Evolutionary conservation across 75 land plant species (phyloP).

Genomic region (Selaginella moellendorffii): DNA sequence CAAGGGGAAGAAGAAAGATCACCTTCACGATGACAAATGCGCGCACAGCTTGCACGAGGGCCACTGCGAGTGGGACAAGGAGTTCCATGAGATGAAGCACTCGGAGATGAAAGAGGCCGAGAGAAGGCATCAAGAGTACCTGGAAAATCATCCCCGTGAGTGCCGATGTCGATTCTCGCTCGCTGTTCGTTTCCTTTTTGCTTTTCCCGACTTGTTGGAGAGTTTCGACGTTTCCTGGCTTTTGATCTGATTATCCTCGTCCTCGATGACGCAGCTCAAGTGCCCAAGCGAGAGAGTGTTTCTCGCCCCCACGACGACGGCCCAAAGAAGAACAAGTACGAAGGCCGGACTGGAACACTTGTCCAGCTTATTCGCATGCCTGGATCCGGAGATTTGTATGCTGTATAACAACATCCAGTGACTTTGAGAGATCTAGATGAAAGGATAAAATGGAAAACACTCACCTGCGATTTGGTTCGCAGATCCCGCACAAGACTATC

Average conservation of each 20-base stretch:
- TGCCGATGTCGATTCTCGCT: neutral
- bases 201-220: neutral
- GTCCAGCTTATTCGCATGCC: conserved; percentile 6
- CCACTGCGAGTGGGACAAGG: conserved; percentile 1
- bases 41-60: neutral
- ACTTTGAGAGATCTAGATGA: no score
- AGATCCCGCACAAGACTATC: neutral
- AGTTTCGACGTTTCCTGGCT: neutral
- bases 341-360: conserved; percentile 1
- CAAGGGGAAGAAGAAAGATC: neutral
- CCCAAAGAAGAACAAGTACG: conserved; percentile 7
- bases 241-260: neutral
- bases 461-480: neutral
- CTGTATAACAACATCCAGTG: neutral
- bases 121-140: neutral
- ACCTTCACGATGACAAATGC: no score
- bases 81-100: neutral
- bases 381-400: conserved; percentile 7
- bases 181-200: neutral
- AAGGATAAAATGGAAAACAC: no score
- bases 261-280: neutral
- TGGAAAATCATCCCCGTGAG: conserved; percentile 3
- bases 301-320: neutral
- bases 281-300: neutral
- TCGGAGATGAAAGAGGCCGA: neutral